Base-by-base conservation (phyloP, 1,284 basidiomycete genomes). In the Austroboletus niveus region DNA sequence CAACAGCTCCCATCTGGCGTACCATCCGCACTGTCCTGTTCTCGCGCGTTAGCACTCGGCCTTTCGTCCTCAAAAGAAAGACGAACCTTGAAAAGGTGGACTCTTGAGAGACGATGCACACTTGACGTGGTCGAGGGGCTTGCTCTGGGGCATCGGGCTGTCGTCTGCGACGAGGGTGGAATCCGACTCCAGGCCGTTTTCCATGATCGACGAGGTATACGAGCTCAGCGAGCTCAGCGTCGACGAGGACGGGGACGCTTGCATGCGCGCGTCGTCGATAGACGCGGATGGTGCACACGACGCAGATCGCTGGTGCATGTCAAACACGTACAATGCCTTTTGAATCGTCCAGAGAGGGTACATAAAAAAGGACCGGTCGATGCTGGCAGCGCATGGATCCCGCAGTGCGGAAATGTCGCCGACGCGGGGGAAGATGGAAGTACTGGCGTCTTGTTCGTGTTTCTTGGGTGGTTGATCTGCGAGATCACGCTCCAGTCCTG, bases 321-420 rank as follows among this genome's bases (percentile, higher is more conserved):
- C 79, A 56, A 76, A 75, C 62, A 82, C 73, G 70, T 78, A 87
- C 27, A 87, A 60, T 30, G 75, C 76, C 72, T 86, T 86, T 43
- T 73, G 69, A 60, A 87, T 79, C n/a, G 81, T 84, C 77, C 84
- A 85, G 32, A 80, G 61, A 0, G 81, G 79, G 58, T 82, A 71
- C 38, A 66, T 71, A 53, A 75, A 74, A 60, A 86, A 85, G 55
- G 70, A 78, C 11, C 79, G 76, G 64, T 88, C 86, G 44, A 81
- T 70, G 46, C 77, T 69, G 54, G 72, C 74, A 49, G 75, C 75
- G 57, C 77, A 78, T 0, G 79, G 76, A 61, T 87, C 81, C 32
- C 77, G 77, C 34, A 88, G 64, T 1, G 77, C 73, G 1, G 71
- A 61, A 27, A 87, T 66, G 57, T 87, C 84, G 10, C 85, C 86